Evolutionary conservation across 1,284 basidiomycete genomes (phyloP).

Genomic region (Ceratobasidium sp.): DNA sequence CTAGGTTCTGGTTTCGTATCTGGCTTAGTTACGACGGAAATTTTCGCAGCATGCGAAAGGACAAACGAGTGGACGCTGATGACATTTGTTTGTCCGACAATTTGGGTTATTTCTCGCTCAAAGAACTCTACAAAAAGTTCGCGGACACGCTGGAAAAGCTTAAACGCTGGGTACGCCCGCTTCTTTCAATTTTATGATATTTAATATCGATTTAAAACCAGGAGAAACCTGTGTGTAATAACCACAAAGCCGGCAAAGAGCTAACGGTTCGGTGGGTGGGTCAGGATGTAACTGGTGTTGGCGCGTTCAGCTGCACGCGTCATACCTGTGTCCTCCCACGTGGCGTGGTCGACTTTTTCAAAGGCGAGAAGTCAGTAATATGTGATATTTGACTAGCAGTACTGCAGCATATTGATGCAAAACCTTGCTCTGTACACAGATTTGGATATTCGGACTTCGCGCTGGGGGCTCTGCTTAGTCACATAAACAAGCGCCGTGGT

Average conservation of each 20-base stretch:
- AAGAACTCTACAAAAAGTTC: not conserved
- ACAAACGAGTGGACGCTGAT: conserved; percentile 7
- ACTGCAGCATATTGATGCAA: no score
- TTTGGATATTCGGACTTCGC: conserved; percentile 3
- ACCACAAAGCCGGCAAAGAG: conserved; percentile 12
- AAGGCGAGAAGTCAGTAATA: conserved; percentile 3
- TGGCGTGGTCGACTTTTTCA: conserved; percentile 12
- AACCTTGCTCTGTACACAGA: not conserved
- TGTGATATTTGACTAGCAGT: not conserved
- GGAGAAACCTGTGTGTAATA: not conserved
- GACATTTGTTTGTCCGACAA: conserved; percentile 15
- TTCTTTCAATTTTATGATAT: no score
- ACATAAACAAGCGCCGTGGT: not conserved
- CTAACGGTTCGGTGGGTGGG: not conserved
- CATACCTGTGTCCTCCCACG: conserved; percentile 17
- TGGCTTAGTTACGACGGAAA: conserved; percentile 26
- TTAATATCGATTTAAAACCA: no score
- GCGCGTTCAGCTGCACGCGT: conserved; percentile 7
- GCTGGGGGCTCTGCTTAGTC: not conserved
- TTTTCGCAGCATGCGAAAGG: not conserved
- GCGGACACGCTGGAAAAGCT: no score
- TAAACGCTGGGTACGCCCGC: no score
- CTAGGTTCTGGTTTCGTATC: not conserved
- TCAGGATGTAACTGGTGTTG: conserved; percentile 16
- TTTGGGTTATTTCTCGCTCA: not conserved